Base-by-base conservation (phyloP, 768 basidiomycete species). In the Suillus clintonianus region DNA sequence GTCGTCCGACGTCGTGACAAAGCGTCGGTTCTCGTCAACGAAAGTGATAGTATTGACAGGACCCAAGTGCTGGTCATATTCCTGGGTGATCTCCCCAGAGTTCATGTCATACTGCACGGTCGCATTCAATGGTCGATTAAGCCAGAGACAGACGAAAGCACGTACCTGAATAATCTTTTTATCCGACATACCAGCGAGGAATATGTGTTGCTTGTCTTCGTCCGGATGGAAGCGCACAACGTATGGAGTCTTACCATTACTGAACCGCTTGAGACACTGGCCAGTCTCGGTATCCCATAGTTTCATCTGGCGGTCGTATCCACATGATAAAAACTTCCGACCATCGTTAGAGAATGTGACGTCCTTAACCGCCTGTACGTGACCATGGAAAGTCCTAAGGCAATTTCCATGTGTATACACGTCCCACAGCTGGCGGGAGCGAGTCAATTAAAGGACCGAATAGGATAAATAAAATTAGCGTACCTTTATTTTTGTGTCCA, bases 261-360 rank as follows among this genome's bases (percentile, higher is more conserved):
- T 90, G 79, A 99, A 99, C 8, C 96, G 91, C 75, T 98, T 92
- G 64, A 97, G 78, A 79, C 97, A 99, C 79, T 98, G 94, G 1
- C 95, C 97, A 0, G 97, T 99, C 79, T 99, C 97, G 22, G 97
- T 98, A 71, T 99, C 97, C 97, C 97, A 99, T 14, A 98, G 83
- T 78, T 99, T 99, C 89, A 99, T 95, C 74, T 95, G 91, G 58
- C 95, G 91, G 76, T 99, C 97, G 71, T 97, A 99, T 58, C 87
- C 90, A 68, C 96, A 97, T 17, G 93, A 95, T 56, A 99, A 75
- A 81, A 99, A 99, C 67, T 83, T 84, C 41, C 84, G 85, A 2
- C 97, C 97, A 67, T 94, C 92, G 73, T 97, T 98, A 59, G 95
- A 95, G 77, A 99, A 99, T 10, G 89, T 89, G 65, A 99, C 84